Evolutionary conservation across 768 basidiomycete species (phyloP).

Genomic region (Candolleomyces efflorescens): DNA sequence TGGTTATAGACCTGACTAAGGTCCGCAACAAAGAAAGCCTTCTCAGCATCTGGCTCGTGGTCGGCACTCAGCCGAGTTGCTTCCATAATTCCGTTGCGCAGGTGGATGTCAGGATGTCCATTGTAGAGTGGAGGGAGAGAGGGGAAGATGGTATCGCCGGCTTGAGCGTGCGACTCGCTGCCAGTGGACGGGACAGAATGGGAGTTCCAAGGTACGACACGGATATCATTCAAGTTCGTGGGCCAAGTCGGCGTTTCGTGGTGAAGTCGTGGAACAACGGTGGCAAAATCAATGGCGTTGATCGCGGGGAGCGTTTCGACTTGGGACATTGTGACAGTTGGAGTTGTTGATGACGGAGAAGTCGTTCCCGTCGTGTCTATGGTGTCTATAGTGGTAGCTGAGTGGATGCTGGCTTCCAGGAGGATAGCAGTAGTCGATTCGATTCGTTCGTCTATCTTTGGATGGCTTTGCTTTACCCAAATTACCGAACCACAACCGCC

Average conservation of each 20-base stretch:
- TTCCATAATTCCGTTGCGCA: constrained; percentile 72
- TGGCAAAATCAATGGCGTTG: constrained; percentile 30
- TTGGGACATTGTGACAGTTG: constrained; percentile 48
- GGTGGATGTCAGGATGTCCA: constrained; percentile 71
- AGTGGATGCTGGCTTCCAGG: constrained; percentile 16
- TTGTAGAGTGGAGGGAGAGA: constrained; percentile 61
- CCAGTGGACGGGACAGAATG: constrained; percentile 12
- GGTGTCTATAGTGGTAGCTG: constrained; percentile 6
- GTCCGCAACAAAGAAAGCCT: constrained; percentile 96
- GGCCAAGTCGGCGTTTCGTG: neutral
- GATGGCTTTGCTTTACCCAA: constrained; percentile 32
- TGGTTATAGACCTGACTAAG: constrained; percentile 83
- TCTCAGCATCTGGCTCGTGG: constrained; percentile 73
- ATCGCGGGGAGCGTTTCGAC: constrained; percentile 43
- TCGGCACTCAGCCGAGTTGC: constrained; percentile 48
- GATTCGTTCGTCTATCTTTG: constrained; percentile 14
- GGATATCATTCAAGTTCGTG: constrained; percentile 3
- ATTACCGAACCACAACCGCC: constrained; percentile 76
- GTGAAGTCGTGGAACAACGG: neutral
- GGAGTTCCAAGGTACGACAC: neutral
- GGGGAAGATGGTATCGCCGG: constrained; percentile 49
- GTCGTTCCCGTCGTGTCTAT: constrained; percentile 22
- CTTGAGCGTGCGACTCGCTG: constrained; percentile 18
- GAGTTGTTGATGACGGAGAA: constrained; percentile 9
- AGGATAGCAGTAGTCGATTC: constrained; percentile 13